Conservation (phyloP, 2,329 filamentous ascomycete species). For the Didymella pinodella region DNA sequence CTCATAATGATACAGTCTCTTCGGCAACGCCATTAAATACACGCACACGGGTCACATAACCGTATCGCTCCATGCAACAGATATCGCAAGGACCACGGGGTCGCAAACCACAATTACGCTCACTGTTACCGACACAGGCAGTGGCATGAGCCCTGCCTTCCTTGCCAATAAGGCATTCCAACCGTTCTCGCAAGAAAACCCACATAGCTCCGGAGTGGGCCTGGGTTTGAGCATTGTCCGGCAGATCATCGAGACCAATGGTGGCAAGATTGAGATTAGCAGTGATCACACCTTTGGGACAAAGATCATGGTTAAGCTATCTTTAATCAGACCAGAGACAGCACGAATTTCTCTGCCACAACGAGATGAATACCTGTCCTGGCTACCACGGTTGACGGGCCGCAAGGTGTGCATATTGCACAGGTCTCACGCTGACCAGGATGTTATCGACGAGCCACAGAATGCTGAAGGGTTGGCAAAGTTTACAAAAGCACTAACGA, state of each 20-base stretch:
- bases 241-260: slow-evolving; percentile 39
- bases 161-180: slow-evolving; percentile 44
- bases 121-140: slow-evolving; percentile 45
- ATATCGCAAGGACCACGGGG: slow-evolving; percentile 4
- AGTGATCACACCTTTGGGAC: slow-evolving; percentile 32
- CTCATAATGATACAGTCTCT: slow-evolving; percentile 24
- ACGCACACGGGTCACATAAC: slow-evolving; percentile 42
- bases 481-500: slow-evolving; percentile 33
- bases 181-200: slow-evolving; percentile 48
- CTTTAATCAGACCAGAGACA: slow-evolving; percentile 21
- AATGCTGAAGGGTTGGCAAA: slow-evolving; percentile 27
- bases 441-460: slow-evolving; percentile 11
- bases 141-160: slow-evolving; percentile 46
- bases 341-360: slow-evolving; percentile 5
- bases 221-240: slow-evolving; percentile 43
- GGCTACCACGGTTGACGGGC: slow-evolving; percentile 30
- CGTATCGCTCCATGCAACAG: slow-evolving; percentile 34
- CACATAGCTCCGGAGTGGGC: slow-evolving; percentile 33
- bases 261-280: slow-evolving; percentile 41
- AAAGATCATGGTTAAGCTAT: slow-evolving; percentile 30
- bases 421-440: not conserved
- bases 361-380: slow-evolving; percentile 24
- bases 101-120: slow-evolving; percentile 42
- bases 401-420: slow-evolving; percentile 41
- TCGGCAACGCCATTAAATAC: slow-evolving; percentile 51